phyloP scores from a whole-genome alignment of 192 early-diverging fungal species.

The Backusella liffmaniae region DNA sequence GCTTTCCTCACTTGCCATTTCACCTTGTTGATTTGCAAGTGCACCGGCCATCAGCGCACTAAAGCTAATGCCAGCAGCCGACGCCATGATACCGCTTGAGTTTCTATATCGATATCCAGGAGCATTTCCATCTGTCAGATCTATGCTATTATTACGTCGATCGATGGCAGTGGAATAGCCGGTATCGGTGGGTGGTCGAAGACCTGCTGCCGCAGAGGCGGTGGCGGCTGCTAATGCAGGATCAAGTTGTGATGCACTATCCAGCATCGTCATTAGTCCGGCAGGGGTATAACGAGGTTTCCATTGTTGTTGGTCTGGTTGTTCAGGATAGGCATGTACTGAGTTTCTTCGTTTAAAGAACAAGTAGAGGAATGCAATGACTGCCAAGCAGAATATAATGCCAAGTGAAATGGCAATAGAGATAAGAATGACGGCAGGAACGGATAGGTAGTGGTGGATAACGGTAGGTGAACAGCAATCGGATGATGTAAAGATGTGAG shows the following conservation, averaged over 20 bases:
- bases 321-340: conserved; percentile 17
- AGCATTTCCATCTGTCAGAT: not conserved
- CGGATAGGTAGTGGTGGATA: conserved; percentile 33
- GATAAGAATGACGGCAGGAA: conserved; percentile 66
- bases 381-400: conserved; percentile 62
- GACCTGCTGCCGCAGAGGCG: not conserved
- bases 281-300: conserved; percentile 3
- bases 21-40: not conserved
- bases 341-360: conserved; percentile 24
- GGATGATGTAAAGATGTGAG: conserved; percentile 18
- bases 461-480: conserved; percentile 3
- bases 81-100: not conserved
- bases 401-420: conserved; percentile 67
- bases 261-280: conserved; percentile 15
- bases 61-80: not conserved
- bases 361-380: conserved; percentile 52
- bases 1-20: conserved; percentile 16
- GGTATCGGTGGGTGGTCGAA: not conserved
- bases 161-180: not conserved
- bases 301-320: conserved; percentile 16
- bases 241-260: conserved; percentile 15
- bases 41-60: conserved; percentile 13
- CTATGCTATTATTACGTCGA: not conserved
- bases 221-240: conserved; percentile 3
- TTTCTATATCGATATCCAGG: not conserved